Evolutionary conservation across 371 early-diverging fungal species (phyloP), one percentile per base, ranked within the genome.

Genomic region (Blakeslea trispora): DNA sequence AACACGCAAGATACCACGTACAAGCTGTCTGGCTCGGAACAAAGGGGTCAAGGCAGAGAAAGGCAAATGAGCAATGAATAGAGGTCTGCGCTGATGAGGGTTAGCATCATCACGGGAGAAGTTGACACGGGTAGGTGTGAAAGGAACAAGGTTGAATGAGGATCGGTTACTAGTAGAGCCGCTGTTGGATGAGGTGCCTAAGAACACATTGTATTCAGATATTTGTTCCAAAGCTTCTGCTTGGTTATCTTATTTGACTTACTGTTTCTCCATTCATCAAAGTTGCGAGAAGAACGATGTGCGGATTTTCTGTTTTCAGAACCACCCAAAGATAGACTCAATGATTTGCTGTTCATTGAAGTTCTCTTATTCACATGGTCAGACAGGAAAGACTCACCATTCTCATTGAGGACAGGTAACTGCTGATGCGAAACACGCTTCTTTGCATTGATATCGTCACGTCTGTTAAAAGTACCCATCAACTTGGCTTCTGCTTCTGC

Each of bases 1-100:
- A 62, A 94, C 86, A 50, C 96, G 86, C 39, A 96, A 57, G 19
- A 82, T 72, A 46, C 94, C 96, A 42, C 85, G 77, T 10, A 82
- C 77, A 31, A 71, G 61, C 59, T 72, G 81, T 17, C 79, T 67
- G 2, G 70, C 55, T 32, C 73, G 72, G 57, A 79, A 69, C 5
- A 84, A 59, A 0, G 82, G 72, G 14, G 79, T 74, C 41, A 84
- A 61, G 11, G 81, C 82, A 9, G 81, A 81, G 51, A 81, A 84
- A 7, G 84, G 81, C 50, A 84, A 50, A 55, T 84, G 84, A 19
- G 84, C 81, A 59, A 75, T 77, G 43, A 84, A 84, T 35, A 84
- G 48, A 1, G 79, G 81, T n/a, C 84, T 73, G 28, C 84, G 82
- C 41, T 81, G 79, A 48, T 76, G 76, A 37, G 78, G 78, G 34